Evolutionary conservation across 805 yeast genomes (phyloP).

Genomic region (Spathaspora girioi): DNA sequence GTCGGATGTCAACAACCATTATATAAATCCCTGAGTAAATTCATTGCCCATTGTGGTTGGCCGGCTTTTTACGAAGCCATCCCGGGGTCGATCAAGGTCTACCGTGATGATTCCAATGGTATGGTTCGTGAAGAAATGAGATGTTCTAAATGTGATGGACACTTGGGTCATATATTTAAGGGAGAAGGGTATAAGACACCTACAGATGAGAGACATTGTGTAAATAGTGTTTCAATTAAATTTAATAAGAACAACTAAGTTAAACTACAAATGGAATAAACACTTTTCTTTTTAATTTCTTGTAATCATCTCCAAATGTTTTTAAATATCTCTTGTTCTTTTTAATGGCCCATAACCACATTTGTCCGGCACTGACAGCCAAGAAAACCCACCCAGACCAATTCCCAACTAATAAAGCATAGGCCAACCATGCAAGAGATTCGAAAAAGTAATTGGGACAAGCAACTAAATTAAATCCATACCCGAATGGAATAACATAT

Average conservation of each 20-base stretch:
- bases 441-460: conserved; percentile 96
- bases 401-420: conserved; percentile 71
- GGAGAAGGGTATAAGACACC: conserved; percentile 92
- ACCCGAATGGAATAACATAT: conserved; percentile 76
- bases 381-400: conserved; percentile 73
- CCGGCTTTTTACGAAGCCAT: conserved; percentile 92
- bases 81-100: conserved; percentile 68
- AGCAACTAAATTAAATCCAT: conserved; percentile 75
- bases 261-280: conserved; percentile 71
- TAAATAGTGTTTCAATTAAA: conserved; percentile 78
- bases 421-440: conserved; percentile 66
- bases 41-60: conserved; percentile 95
- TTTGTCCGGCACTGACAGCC: conserved; percentile 69
- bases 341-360: conserved; percentile 89
- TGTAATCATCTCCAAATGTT: conserved; percentile 76
- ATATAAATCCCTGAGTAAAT: conserved; percentile 76
- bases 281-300: conserved; percentile 67
- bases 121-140: conserved; percentile 87
- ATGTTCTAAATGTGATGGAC: conserved; percentile 88
- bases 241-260: conserved; percentile 31
- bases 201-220: conserved; percentile 92
- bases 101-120: conserved; percentile 63
- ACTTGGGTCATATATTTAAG: conserved; percentile 90
- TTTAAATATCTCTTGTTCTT: conserved; percentile 68
- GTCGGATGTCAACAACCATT: conserved; percentile 83